phyloP scores from a whole-genome alignment of 352 stramenopile genomes.

The Phytopythium montanum region DNA sequence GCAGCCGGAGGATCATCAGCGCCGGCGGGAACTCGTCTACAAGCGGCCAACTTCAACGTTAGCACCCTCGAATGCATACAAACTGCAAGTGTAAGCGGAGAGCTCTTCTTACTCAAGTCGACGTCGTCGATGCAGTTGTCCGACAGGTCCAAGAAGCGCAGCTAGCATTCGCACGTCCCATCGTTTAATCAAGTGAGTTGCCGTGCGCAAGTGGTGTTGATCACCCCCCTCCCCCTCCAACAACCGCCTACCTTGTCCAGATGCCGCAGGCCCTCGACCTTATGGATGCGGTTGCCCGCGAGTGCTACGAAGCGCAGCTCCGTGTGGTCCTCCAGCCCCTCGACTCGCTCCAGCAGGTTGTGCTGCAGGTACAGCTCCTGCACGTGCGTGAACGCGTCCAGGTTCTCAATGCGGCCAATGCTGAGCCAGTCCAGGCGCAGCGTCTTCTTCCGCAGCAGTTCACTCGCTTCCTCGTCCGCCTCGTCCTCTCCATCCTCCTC shows the following conservation, averaged over 20 bases:
- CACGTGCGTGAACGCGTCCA: conserved; percentile 71
- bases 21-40: conserved; percentile 44
- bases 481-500: conserved; percentile 7
- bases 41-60: not conserved
- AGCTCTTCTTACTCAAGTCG: conserved; percentile 40
- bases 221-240: too few species aligned
- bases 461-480: conserved; percentile 26
- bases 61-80: too few species aligned
- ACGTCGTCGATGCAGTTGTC: conserved; percentile 76
- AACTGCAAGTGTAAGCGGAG: not conserved
- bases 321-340: conserved; percentile 55
- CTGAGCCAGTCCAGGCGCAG: conserved; percentile 72
- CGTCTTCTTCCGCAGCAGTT: conserved; percentile 48
- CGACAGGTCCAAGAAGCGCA: conserved; percentile 75
- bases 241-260: conserved; percentile 39
- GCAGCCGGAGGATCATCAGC: conserved; percentile 46
- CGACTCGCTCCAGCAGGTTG: conserved; percentile 60
- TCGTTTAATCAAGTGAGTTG: not conserved
- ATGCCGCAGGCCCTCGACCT: conserved; percentile 54
- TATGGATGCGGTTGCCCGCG: conserved; percentile 56
- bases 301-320: conserved; percentile 62
- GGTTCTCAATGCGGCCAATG: conserved; percentile 68
- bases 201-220: not conserved
- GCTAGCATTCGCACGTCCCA: conserved; percentile 18
- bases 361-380: conserved; percentile 78